These are phyloP conservation scores for Maudiozyma bulderi DNA, from an alignment of 805 yeast species.

Conservation along the genomic window DNA sequence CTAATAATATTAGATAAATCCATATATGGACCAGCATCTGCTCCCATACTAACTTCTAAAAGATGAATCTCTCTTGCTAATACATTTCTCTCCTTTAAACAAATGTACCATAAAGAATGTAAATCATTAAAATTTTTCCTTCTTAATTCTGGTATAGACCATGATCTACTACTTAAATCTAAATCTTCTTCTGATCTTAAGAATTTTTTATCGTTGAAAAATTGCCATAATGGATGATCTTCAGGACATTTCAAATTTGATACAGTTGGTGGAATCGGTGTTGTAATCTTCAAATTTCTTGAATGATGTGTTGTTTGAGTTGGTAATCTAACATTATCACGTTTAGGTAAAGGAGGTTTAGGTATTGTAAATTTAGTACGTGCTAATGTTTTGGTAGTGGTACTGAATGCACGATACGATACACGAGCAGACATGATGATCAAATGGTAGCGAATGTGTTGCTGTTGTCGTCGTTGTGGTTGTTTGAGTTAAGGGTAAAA, in stretches of 20 bases:
- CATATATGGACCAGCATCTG: conserved; percentile 31
- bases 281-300: conserved; percentile 43
- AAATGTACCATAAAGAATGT: conserved; percentile 83
- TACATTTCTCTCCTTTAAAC: conserved; percentile 73
- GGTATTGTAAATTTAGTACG: conserved; percentile 36
- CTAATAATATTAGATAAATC: conserved; percentile 37
- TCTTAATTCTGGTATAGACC: conserved; percentile 84
- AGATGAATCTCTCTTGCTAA: conserved; percentile 65
- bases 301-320: conserved; percentile 23
- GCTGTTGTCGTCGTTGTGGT: too few species aligned
- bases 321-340: conserved; percentile 16
- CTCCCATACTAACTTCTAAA: conserved; percentile 26
- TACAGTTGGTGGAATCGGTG: conserved; percentile 80
- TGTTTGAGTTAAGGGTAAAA: too few species aligned
- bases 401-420: background rate
- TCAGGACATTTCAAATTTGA: conserved; percentile 62
- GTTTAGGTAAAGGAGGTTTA: conserved; percentile 20
- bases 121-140: conserved; percentile 86
- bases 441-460: too few species aligned
- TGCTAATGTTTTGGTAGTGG: conserved; percentile 11
- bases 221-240: conserved; percentile 93
- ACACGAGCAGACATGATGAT: background rate
- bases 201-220: conserved; percentile 57
- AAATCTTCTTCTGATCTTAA: conserved; percentile 50
- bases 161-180: conserved; percentile 53